Base-by-base conservation (phyloP, 768 basidiomycete genomes). In the Lactarius evosmus region DNA sequence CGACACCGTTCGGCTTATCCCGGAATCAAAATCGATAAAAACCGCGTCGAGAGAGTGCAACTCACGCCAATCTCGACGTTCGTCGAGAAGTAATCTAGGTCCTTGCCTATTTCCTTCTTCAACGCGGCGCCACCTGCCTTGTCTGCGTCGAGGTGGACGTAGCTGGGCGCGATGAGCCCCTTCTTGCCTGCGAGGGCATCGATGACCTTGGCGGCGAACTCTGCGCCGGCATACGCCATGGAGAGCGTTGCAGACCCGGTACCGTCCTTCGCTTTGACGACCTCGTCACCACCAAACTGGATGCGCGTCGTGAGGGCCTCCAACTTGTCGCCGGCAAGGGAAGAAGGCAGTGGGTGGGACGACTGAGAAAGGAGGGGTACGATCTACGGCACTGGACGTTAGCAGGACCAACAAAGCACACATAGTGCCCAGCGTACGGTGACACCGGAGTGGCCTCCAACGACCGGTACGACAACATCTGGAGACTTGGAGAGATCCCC, bases 201-300 rank as follows among this genome's bases (percentile, higher is more conserved):
- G 72, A 98, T 80, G 72, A 98, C 78, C 72, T 93, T 91, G 69
- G 75, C 75, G 32, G 93, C 85, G 72, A 98, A 98, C 76, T 93
- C 87, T 56, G 91, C 91, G 62, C 95, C 96, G 57, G 96, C 92
- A 70, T 89, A 93, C 1, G 94, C 94, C 95, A 98, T 98, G 36
- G 92, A 94, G 62, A 96, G 85, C n/a, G 95, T 97, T 9, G 95
- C 95, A 34, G 93, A 95, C 51, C 97, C 97, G 58, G 87, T 86
- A 68, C 88, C 88, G 71, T 93, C 89, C 80, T 99, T 99, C 50
- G 97, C 97, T 79, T 97, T 91, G 74, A 98, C 96, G 72, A 98
- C 95, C 78, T 98, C 95, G 70, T 97, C 95, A 62, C 95, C 95
- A 61, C 95, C 95, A 72, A 91, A 97, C 75, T 96, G 95, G 70